phyloP scores from a whole-genome alignment of 495 filamentous ascomycete genomes.

The Peziza echinospora region DNA sequence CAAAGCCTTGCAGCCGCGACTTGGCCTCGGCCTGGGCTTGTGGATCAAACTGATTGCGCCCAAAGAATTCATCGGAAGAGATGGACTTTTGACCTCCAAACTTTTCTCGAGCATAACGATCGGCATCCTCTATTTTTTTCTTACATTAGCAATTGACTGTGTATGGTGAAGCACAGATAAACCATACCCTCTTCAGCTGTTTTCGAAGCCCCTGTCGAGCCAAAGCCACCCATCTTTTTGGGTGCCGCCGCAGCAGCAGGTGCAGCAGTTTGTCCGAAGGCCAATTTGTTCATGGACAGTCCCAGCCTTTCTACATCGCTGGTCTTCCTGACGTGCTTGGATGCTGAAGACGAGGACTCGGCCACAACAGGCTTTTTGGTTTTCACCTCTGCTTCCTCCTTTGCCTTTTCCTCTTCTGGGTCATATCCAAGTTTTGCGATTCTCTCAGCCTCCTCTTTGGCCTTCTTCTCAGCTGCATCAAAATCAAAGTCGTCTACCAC shows the following conservation, averaged over 20 bases:
- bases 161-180: conserved; percentile 8
- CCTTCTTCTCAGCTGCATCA: conserved; percentile 88
- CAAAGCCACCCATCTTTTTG: conserved; percentile 66
- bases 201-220: conserved; percentile 49
- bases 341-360: conserved; percentile 20
- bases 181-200: conserved; percentile 45
- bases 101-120: conserved; percentile 54
- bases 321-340: conserved; percentile 22
- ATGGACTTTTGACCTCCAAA: conserved; percentile 91
- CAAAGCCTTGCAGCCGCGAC: conserved; percentile 67
- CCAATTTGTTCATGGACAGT: conserved; percentile 69
- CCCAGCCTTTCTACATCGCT: conserved; percentile 76
- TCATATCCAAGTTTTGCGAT: conserved; percentile 98
- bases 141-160: no score
- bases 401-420: conserved; percentile 60
- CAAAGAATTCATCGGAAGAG: conserved; percentile 94
- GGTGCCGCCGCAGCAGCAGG: conserved; percentile 36
- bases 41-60: conserved; percentile 67
- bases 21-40: conserved; percentile 66
- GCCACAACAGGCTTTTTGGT: conserved; percentile 18
- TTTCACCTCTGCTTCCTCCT: conserved; percentile 33
- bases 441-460: conserved; percentile 89
- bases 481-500: conserved; percentile 67
- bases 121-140: conserved; percentile 50
- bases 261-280: conserved; percentile 67